Evolutionary conservation across 2,329 filamentous ascomycete genomes (phyloP).

Genomic region (Nemania bipapillata): DNA sequence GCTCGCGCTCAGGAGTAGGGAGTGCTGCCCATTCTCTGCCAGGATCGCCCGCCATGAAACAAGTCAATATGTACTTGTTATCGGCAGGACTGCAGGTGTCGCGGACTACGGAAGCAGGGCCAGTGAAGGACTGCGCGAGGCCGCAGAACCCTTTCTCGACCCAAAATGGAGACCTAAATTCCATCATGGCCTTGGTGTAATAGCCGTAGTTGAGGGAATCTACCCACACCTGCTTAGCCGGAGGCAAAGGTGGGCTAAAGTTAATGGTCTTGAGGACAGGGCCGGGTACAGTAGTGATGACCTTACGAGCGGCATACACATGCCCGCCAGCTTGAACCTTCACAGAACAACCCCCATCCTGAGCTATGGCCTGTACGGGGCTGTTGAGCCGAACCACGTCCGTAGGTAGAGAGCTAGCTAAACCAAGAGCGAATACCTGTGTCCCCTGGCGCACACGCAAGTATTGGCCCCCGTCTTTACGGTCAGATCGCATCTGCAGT

Average conservation of each 20-base stretch:
- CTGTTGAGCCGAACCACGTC: slow-evolving; percentile 47
- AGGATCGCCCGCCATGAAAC: slow-evolving; percentile 55
- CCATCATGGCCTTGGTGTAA: slow-evolving; percentile 63
- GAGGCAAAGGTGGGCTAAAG: slow-evolving; percentile 61
- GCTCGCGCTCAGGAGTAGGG: slow-evolving; percentile 37
- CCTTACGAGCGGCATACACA: slow-evolving; percentile 54
- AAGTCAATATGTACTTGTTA: slow-evolving; percentile 52
- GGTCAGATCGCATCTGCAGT: slow-evolving; percentile 60
- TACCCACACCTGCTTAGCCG: slow-evolving; percentile 53
- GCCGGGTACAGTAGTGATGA: slow-evolving; percentile 62
- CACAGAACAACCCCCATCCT: slow-evolving; percentile 40
- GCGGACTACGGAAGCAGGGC: slow-evolving; percentile 59
- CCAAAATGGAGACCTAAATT: slow-evolving; percentile 57
- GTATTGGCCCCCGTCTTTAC: slow-evolving; percentile 64
- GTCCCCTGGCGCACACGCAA: slow-evolving; percentile 62
- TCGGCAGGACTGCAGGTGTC: slow-evolving; percentile 55
- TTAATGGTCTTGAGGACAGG: slow-evolving; percentile 58
- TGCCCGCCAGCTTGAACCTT: slow-evolving; percentile 46
- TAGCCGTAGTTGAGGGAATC: slow-evolving; percentile 57
- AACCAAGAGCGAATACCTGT: slow-evolving; percentile 54
- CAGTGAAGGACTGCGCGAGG: slow-evolving; percentile 57
- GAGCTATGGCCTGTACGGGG: slow-evolving; percentile 50
- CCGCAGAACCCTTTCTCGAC: slow-evolving; percentile 57
- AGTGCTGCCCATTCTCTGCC: slow-evolving; percentile 51
- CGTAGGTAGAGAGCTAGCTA: slow-evolving; percentile 52